Percentiles rank a stretch among this genome's conserved stretches.
phyloP scores from a whole-genome alignment of 2,329 filamentous ascomycete species.

The Hymenoscyphus scutula region DNA sequence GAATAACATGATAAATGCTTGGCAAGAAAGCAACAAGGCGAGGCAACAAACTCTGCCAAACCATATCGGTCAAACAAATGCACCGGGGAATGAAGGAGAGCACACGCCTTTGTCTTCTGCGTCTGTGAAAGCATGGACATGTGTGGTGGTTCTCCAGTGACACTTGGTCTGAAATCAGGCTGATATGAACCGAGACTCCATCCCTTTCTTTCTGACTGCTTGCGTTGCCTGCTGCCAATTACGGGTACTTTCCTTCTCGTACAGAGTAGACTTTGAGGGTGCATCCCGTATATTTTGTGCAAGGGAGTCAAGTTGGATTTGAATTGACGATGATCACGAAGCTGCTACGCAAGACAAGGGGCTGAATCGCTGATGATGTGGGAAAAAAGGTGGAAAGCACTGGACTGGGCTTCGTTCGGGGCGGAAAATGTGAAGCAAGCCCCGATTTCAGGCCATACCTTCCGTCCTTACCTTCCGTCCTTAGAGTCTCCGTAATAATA shows the following conservation, averaged over 20 bases:
- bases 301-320: conserved; percentile 5
- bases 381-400: conserved; percentile 6
- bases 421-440: conserved; percentile 13
- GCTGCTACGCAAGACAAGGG: conserved; percentile 20
- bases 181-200: conserved; percentile 13
- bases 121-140: not conserved
- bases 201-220: conserved; percentile 12
- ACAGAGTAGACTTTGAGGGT: not conserved
- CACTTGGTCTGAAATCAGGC: conserved; percentile 16
- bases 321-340: conserved; percentile 20
- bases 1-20: not conserved
- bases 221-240: conserved; percentile 8
- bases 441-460: conserved; percentile 8
- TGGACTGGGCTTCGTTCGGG: conserved; percentile 2
- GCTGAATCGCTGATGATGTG: not conserved
- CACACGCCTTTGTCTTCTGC: too few relatives aligned
- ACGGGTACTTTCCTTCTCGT: conserved; percentile 6
- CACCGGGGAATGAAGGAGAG: not conserved
- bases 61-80: too few relatives aligned
- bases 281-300: conserved; percentile 5
- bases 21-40: not conserved
- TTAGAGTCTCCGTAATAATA: conserved; percentile 10
- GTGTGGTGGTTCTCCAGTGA: conserved; percentile 6
- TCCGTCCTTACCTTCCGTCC: conserved; percentile 5
- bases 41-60: not conserved